Evolutionary conservation across 2,329 filamentous ascomycete species (phyloP).

Genomic region (Trichoderma sp.): DNA sequence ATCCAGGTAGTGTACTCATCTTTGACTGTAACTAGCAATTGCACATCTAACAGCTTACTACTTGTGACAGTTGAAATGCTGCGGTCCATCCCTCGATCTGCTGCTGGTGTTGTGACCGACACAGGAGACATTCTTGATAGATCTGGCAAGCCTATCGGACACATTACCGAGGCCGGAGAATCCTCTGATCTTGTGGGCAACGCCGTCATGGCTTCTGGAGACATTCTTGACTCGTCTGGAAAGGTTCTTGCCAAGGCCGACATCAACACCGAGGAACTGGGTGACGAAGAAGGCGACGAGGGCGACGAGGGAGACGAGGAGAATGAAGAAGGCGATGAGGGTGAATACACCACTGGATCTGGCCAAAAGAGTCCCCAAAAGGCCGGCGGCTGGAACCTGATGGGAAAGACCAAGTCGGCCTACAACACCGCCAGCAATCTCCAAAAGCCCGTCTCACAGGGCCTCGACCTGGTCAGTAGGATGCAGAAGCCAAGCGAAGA

Average conservation of each 20-base stretch:
- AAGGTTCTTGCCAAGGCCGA: constrained; percentile 47
- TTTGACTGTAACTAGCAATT: not conserved
- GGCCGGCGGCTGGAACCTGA: constrained; percentile 34
- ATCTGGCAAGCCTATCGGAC: constrained; percentile 47
- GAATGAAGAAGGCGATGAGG: constrained; percentile 40
- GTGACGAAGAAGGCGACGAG: constrained; percentile 39
- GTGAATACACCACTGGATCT: constrained; percentile 45
- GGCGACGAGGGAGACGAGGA: constrained; percentile 30
- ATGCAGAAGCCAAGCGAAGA: constrained; percentile 24
- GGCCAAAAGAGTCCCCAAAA: constrained; percentile 35
- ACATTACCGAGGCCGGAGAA: constrained; percentile 44
- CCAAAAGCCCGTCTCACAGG: constrained; percentile 31
- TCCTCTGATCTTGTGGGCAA: constrained; percentile 46
- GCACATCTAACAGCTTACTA: not conserved
- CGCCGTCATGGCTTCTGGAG: constrained; percentile 41
- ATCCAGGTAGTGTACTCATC: constrained; percentile 36
- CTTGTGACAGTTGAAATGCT: constrained; percentile 32
- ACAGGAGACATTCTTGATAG: constrained; percentile 49
- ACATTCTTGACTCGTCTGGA: constrained; percentile 41
- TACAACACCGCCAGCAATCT: constrained; percentile 28
- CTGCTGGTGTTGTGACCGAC: constrained; percentile 47
- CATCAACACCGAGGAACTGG: constrained; percentile 31
- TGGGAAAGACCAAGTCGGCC: constrained; percentile 35
- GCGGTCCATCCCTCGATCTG: constrained; percentile 40
- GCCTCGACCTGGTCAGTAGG: constrained; percentile 27